Conservation (phyloP, 805 yeast genomes). For the Metschnikowia aberdeeniae region DNA sequence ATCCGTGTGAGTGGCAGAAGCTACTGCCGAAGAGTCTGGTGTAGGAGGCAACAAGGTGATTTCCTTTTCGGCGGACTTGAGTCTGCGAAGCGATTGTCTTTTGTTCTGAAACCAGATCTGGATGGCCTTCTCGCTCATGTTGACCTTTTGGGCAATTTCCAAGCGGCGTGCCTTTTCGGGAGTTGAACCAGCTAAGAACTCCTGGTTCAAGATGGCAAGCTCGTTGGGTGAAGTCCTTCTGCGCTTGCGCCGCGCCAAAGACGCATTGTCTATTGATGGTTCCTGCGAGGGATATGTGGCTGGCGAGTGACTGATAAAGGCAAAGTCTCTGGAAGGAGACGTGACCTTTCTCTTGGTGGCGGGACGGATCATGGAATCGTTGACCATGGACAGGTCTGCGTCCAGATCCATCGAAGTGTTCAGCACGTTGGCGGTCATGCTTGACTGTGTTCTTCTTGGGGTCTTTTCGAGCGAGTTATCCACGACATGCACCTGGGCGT, state of each 20-base stretch:
- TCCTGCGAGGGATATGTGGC: conserved; percentile 80
- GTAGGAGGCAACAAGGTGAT: conserved; percentile 43
- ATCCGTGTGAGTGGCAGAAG: conserved; percentile 3
- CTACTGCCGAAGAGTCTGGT: conserved; percentile 18
- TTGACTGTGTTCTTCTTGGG: not conserved
- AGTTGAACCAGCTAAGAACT: conserved; percentile 71
- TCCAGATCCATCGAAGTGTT: conserved; percentile 11
- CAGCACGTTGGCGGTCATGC: not conserved
- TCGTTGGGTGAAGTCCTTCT: conserved; percentile 92
- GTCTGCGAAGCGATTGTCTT: conserved; percentile 74
- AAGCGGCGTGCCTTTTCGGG: conserved; percentile 76
- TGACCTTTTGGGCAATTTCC: conserved; percentile 74
- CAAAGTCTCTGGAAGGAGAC: conserved; percentile 42
- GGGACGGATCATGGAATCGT: conserved; percentile 11
- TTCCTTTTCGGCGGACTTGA: conserved; percentile 33
- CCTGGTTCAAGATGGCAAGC: conserved; percentile 72
- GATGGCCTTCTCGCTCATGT: conserved; percentile 96
- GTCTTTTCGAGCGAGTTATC: not conserved
- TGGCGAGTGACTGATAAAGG: conserved; percentile 91
- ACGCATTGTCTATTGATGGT: conserved; percentile 85
- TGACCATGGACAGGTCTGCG: conserved; percentile 8
- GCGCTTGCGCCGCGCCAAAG: conserved; percentile 88
- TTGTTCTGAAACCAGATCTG: conserved; percentile 98
- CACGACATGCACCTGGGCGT: not conserved
- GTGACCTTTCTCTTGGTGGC: conserved; percentile 26